phyloP scores from a whole-genome alignment of 2,329 filamentous ascomycete species.

The Lecanicillium sp. region DNA sequence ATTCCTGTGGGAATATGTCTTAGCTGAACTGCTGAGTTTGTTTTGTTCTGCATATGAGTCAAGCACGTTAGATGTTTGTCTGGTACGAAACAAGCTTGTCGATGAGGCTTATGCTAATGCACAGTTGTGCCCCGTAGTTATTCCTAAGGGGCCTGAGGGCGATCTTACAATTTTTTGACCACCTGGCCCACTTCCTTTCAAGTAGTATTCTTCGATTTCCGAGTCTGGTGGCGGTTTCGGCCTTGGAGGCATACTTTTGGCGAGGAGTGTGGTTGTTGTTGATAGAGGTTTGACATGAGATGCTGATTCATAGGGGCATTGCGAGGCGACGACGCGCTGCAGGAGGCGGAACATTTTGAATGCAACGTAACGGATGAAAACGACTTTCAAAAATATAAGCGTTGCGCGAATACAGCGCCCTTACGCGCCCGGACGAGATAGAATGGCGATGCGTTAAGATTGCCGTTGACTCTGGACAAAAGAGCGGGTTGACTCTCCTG shows the following conservation, averaged over 20 bases:
- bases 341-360: conserved; percentile 3
- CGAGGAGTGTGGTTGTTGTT: conserved; percentile 17
- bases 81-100: no score
- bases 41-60: conserved; percentile 96
- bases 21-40: conserved; percentile 86
- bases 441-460: no score
- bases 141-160: no score
- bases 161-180: conserved; percentile 80
- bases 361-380: no score
- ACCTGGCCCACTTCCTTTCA: conserved; percentile 87
- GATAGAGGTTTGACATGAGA: conserved; percentile 19
- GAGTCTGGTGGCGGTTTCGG: conserved; percentile 63
- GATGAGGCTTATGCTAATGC: no score
- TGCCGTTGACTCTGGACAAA: no score
- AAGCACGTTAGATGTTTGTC: no score
- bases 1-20: conserved; percentile 85
- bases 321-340: conserved; percentile 3
- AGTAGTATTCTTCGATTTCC: conserved; percentile 76
- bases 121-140: no score
- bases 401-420: no score
- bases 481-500: no score
- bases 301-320: neutral
- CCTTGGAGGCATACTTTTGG: conserved; percentile 65
- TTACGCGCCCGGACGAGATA: no score
- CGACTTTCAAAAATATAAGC: no score